Base-by-base conservation (phyloP, 164 flowering plant species). In the Litsea cubeba region DNA sequence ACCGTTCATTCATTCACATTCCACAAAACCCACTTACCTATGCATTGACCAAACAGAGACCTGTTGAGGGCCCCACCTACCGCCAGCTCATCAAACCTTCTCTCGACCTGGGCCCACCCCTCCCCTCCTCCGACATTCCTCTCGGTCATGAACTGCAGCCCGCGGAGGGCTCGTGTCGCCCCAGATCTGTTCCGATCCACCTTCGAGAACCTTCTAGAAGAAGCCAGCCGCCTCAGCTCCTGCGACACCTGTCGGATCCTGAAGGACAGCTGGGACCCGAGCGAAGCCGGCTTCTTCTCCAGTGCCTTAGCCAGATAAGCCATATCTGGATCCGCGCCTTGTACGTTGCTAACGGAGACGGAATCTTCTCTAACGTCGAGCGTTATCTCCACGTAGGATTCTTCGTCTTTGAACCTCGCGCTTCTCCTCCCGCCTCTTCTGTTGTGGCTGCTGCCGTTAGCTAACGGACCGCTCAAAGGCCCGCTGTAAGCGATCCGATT, bases 281-380 rank as follows among this genome's bases (percentile, higher is more conserved):
- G 72, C 11, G 82, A 75, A 2, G 82, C 32, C 2, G 77, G 30
- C 65, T 68, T 72, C 72, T 23, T 68, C 86, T 87, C 87, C 15
- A 88, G 75, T 12, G 79, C 78, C 32, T 71, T 84, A 23, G 91
- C 87, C 12, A 86, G 24, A 15, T 18, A 78, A 0, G 84, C 81
- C n/a, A 84, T 79, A 77, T 87, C 93, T 0, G 81, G 75, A 49
- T 87, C 90, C 81, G 87, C 24, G 54, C 76, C 22, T 67, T 74
- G 82, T 64, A 89, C 82, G 75, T 85, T 82, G 65, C 87, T 88
- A 17, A 89, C 81, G 7, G 85, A 83, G 30, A 89, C 87, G 6
- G 85, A 32, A 75, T 90, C 94, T 8, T 88, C 91, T 3, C 87
- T 79, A 2, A 90, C 84, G 69, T 90, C 91, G 18, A 90, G 82